Percentiles rank a stretch among this genome's conserved stretches.
These are phyloP conservation scores for Plasmodium gaboni DNA, from an alignment of 169 alveolate species.

Conservation along the genomic window DNA sequence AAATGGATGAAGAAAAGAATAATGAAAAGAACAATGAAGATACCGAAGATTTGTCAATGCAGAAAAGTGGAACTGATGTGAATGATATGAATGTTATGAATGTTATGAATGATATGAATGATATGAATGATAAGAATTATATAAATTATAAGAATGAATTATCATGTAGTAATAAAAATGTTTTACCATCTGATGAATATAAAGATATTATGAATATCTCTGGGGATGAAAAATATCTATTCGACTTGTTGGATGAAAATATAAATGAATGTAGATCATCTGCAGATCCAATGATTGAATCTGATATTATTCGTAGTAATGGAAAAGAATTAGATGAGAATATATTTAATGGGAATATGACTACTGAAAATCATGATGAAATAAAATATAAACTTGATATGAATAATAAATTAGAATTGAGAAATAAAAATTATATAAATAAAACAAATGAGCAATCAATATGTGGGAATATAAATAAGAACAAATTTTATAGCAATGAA, in stretches of 20 bases:
- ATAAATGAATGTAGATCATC: background rate
- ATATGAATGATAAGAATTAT: background rate
- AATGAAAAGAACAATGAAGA: background rate
- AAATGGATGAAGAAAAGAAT: conserved; percentile 4
- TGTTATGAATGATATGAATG: background rate
- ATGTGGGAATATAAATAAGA: conserved; percentile 1
- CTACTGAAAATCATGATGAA: background rate
- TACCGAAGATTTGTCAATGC: background rate
- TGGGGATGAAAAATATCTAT: background rate
- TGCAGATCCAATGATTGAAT: no score
- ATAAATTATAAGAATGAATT: no score
- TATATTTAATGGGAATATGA: background rate
- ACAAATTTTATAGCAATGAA: background rate
- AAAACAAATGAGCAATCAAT: no score
- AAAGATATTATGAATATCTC: background rate
- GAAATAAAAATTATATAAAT: no score
- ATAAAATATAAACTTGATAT: background rate
- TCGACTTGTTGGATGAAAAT: background rate
- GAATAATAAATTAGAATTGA: background rate
- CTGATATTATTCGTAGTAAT: no score
- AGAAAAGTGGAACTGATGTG: no score
- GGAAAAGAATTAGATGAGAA: background rate
- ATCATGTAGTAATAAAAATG: no score
- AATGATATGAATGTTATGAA: background rate
- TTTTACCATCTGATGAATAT: background rate